phyloP scores from a whole-genome alignment of 768 basidiomycete genomes.

The Hydnum rufescens region DNA sequence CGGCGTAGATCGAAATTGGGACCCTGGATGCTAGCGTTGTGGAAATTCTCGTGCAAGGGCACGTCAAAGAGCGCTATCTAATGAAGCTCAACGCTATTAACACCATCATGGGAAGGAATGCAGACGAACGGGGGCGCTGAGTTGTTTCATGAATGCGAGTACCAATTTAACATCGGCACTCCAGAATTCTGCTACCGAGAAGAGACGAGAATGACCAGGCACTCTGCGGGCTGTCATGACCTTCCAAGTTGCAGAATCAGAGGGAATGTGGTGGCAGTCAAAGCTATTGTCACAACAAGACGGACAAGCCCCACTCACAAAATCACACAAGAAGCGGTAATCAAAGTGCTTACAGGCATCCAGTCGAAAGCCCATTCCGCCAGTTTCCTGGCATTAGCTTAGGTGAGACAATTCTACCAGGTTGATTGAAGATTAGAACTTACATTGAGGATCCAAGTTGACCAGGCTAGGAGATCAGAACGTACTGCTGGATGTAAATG shows the following conservation, averaged over 20 bases:
- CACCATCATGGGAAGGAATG: neutral
- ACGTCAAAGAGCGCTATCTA: slow-evolving; percentile 85
- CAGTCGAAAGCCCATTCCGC: slow-evolving; percentile 49
- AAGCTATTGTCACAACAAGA: slow-evolving; percentile 12
- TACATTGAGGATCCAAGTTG: slow-evolving; percentile 50
- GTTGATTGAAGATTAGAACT: neutral
- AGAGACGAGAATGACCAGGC: slow-evolving; percentile 26
- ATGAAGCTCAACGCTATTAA: slow-evolving; percentile 20
- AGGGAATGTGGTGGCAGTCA: too few species aligned
- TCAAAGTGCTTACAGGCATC: slow-evolving; percentile 90
- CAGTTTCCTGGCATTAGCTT: slow-evolving; percentile 16
- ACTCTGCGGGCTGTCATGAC: slow-evolving; percentile 19
- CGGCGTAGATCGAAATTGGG: slow-evolving; percentile 53
- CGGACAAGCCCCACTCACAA: slow-evolving; percentile 34
- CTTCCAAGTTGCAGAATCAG: too few species aligned
- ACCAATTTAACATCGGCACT: slow-evolving; percentile 26
- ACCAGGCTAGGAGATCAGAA: slow-evolving; percentile 58
- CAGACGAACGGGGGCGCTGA: slow-evolving; percentile 15
- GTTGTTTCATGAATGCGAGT: slow-evolving; percentile 30
- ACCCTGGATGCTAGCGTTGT: slow-evolving; percentile 49
- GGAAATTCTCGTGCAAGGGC: slow-evolving; percentile 69
- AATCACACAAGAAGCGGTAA: slow-evolving; percentile 41
- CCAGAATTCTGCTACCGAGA: slow-evolving; percentile 71
- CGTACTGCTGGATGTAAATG: slow-evolving; percentile 65
- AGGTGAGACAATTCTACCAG: neutral